Evolutionary conservation across 2,329 filamentous ascomycete genomes (phyloP).

Genomic region (Pleomassaria siparia): DNA sequence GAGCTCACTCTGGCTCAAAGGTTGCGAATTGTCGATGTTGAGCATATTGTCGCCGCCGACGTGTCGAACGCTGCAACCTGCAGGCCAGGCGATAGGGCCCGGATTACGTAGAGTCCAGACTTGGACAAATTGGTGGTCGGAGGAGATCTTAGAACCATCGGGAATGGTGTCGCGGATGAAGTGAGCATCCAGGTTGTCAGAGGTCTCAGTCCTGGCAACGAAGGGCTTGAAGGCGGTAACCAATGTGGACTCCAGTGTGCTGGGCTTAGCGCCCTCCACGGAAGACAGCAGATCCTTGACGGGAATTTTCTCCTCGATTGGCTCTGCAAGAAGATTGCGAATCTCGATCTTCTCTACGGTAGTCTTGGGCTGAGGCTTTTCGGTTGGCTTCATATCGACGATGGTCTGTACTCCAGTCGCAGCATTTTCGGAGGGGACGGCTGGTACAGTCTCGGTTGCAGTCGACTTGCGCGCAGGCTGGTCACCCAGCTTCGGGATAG

Average conservation of each 20-base stretch:
- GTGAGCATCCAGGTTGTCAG: conserved; percentile 57
- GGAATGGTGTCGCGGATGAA: conserved; percentile 78
- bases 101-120: conserved; percentile 90
- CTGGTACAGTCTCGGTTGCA: conserved; percentile 54
- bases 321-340: conserved; percentile 41
- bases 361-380: conserved; percentile 41
- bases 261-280: conserved; percentile 20
- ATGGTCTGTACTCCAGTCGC: conserved; percentile 67
- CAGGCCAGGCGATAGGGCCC: conserved; percentile 78
- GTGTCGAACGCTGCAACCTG: conserved; percentile 86
- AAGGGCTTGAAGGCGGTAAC: conserved; percentile 1
- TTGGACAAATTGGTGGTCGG: conserved; percentile 78
- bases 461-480: conserved; percentile 55
- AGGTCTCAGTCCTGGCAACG: conserved; percentile 9
- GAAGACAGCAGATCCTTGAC: conserved; percentile 21
- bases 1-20: conserved; percentile 76
- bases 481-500: conserved; percentile 74
- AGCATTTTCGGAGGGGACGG: conserved; percentile 52
- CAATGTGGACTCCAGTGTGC: conserved; percentile 17
- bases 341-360: conserved; percentile 45
- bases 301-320: conserved; percentile 36
- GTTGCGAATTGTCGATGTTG: conserved; percentile 76
- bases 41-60: conserved; percentile 97
- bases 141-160: conserved; percentile 73
- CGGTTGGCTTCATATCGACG: conserved; percentile 61